phyloP scores from a whole-genome alignment of 805 yeast species.

The Saturnispora saitoi region DNA sequence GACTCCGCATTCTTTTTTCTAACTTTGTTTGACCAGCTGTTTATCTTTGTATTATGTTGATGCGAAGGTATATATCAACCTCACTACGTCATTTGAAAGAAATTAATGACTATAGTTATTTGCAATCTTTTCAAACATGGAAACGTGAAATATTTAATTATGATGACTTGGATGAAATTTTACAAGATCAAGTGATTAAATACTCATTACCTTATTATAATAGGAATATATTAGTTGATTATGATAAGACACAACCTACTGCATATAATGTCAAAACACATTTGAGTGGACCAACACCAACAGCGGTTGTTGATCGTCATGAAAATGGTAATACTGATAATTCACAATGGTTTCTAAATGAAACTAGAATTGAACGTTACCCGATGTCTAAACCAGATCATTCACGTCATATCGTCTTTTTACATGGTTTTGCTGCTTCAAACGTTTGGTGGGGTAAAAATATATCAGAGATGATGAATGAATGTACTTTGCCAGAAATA shows the following conservation, averaged over 20 bases:
- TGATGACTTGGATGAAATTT: slow-evolving; percentile 16
- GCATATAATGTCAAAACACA: slow-evolving; percentile 17
- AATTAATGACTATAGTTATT: neutral
- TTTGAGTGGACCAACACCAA: slow-evolving; percentile 7
- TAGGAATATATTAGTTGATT: slow-evolving; percentile 8
- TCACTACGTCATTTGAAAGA: neutral
- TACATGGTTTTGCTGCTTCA: slow-evolving; percentile 53
- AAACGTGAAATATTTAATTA: slow-evolving; percentile 13
- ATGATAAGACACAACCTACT: slow-evolving; percentile 7
- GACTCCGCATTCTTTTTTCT: neutral
- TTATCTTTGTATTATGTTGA: neutral
- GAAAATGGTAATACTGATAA: slow-evolving; percentile 10
- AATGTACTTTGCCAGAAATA: slow-evolving; percentile 14
- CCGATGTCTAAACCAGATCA: neutral
- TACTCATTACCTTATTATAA: slow-evolving; percentile 23
- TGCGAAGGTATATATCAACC: neutral
- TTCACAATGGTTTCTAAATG: slow-evolving; percentile 20
- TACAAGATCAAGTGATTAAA: slow-evolving; percentile 21
- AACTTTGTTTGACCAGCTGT: neutral
- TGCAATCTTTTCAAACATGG: slow-evolving; percentile 22
- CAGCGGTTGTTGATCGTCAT: slow-evolving; percentile 4
- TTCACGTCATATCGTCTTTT: slow-evolving; percentile 35
- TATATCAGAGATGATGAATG: slow-evolving; percentile 34
- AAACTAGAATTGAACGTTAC: slow-evolving; percentile 20
- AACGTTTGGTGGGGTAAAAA: slow-evolving; percentile 50